Evolutionary conservation across 495 filamentous ascomycete genomes (phyloP), one percentile per base, ranked within the genome.

Genomic region (Talaromyces trachyspermus): DNA sequence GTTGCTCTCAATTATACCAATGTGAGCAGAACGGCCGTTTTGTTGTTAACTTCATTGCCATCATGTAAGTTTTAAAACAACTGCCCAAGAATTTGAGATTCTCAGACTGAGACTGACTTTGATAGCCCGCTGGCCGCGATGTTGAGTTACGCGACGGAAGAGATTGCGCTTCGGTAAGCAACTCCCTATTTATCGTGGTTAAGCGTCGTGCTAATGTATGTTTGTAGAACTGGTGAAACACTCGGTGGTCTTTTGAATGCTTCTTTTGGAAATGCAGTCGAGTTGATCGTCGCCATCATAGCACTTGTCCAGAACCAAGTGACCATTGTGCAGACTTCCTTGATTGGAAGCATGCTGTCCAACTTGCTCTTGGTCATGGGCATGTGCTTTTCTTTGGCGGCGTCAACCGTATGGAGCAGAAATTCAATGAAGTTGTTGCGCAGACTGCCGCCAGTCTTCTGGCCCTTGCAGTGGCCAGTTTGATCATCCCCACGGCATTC

Each of bases 351-450:
- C 60, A 95, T 95, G 61, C 68, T 96, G 14, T 95, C 89, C 14
- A 96, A 96, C 60, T 64, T 96, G 42, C 82, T 96, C 4, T 75
- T 96, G 15, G 91, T 96, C 27, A 71, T 95, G 69, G 90, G 90
- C 14, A 90, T 92, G 84, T 89, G 83, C 59, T 96, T 96, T 88
- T 94, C 66, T 85, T 85, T 42, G 89, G 90, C 24, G 90, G 90
- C 23, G 61, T 92, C 39, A 80, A 84, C 40, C 80, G 90, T 17
- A 51, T 77, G 24, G 85, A 95, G 57, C 90, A 96, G 54, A 81
- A 79, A 60, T 96, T 96, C 76, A 96, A 96, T 67, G 79, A 86
- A 2, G 86, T 84, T 2, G 89, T 96, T n/a, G 90, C 90, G 1
- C 88, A 95, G 60, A 96, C 90, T 0, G 89, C 90, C 1, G 80